These are phyloP conservation scores for Helicocarpus griseus DNA, from an alignment of 2,329 filamentous ascomycete genomes.

Conservation along the genomic window DNA sequence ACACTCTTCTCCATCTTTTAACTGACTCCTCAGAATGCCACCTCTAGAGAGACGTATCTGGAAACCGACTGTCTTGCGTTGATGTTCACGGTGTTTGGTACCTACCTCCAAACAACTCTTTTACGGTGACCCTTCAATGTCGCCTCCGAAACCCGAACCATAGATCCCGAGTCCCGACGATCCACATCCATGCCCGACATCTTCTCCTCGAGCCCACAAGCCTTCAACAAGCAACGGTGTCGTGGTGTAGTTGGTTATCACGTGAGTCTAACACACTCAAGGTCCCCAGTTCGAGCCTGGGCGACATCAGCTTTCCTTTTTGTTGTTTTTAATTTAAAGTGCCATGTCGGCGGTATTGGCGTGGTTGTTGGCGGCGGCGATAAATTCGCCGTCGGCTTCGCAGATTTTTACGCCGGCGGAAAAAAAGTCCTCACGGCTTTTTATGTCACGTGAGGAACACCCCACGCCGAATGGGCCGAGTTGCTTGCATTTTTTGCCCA, in stretches of 20 bases:
- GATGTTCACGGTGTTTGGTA: too few species aligned
- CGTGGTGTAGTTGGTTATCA: conserved; percentile 2
- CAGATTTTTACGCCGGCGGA: too few species aligned
- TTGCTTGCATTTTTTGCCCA: too few species aligned
- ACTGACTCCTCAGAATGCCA: too few species aligned
- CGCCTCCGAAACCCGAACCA: background rate
- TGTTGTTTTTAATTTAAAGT: background rate
- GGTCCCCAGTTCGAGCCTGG: conserved; percentile 1
- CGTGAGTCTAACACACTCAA: conserved; percentile 3
- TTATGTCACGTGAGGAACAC: background rate
- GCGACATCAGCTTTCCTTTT: background rate
- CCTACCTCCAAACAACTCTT: background rate
- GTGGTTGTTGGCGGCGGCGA: too few species aligned
- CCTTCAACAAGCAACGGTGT: background rate
- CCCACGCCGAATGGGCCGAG: too few species aligned
- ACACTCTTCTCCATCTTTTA: too few species aligned
- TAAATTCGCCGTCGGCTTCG: too few species aligned
- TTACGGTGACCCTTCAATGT: background rate
- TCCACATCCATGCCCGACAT: background rate
- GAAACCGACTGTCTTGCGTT: background rate
- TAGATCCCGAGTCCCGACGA: too few species aligned
- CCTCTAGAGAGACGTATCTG: too few species aligned
- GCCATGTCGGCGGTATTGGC: too few species aligned
- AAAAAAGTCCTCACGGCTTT: background rate
- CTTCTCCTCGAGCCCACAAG: background rate